Conservation (phyloP, 139 green algal species). For the Picochlorum sp. region DNA sequence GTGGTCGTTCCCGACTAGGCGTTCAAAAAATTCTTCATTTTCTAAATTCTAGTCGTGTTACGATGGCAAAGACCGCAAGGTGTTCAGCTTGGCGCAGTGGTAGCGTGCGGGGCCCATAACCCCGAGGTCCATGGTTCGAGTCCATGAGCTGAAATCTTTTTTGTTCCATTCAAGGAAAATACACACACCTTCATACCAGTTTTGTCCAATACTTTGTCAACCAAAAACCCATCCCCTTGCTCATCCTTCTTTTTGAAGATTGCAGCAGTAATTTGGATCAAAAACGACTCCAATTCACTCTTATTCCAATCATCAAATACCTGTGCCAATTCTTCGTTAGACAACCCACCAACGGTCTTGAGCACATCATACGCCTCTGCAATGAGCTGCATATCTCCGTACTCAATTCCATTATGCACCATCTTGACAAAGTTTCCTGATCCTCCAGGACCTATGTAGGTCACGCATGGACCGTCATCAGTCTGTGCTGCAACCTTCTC, state of each 20-base stretch:
- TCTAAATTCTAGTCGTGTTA: background rate
- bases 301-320: constrained; percentile 93
- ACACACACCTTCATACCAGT: constrained; percentile 86
- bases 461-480: constrained; percentile 90
- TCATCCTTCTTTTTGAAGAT: constrained; percentile 85
- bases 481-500: constrained; percentile 93
- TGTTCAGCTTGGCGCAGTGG: constrained; percentile 21
- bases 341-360: constrained; percentile 85
- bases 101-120: constrained; percentile 22
- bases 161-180: background rate
- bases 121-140: constrained; percentile 19
- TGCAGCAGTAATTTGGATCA: constrained; percentile 92
- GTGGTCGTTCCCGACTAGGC: too few relatives aligned
- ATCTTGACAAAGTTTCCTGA: constrained; percentile 99
- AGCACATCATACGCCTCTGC: constrained; percentile 97
- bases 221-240: constrained; percentile 52
- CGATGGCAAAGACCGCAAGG: background rate
- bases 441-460: constrained; percentile 60
- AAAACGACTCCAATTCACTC: constrained; percentile 75
- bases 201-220: constrained; percentile 98
- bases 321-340: constrained; percentile 82
- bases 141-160: constrained; percentile 15
- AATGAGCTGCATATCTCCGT: constrained; percentile 99
- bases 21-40: background rate
- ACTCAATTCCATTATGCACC: constrained; percentile 99